Evolutionary conservation across 805 yeast species (phyloP).

Genomic region (Sugiyamaella floridensis): DNA sequence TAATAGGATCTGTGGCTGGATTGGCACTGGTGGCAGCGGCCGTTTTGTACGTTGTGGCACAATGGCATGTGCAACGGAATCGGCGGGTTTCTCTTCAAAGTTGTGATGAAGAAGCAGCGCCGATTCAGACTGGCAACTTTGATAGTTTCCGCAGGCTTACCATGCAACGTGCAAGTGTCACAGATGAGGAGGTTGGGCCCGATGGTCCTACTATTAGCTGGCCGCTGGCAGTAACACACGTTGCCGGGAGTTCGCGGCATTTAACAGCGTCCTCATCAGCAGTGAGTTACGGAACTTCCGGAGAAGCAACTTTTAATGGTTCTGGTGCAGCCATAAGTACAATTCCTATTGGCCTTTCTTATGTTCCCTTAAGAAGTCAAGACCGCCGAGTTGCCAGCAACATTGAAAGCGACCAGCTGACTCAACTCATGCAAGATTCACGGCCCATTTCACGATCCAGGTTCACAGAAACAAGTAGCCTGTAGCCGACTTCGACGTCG

Average conservation of each 20-base stretch:
- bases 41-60: constrained; percentile 9
- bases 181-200: background rate
- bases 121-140: background rate
- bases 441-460: constrained; percentile 11
- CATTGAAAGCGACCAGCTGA: background rate
- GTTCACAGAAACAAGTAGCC: constrained; percentile 15
- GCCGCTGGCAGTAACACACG: background rate
- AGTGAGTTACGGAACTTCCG: background rate
- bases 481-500: background rate
- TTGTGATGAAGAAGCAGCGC: background rate
- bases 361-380: background rate
- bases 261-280: background rate
- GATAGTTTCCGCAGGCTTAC: background rate
- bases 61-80: background rate
- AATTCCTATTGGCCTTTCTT: too few species aligned
- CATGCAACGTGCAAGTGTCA: background rate
- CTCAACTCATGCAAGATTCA: constrained; percentile 1
- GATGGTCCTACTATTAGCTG: background rate
- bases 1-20: constrained; percentile 25
- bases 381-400: background rate
- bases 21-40: constrained; percentile 18
- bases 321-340: background rate
- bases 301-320: background rate
- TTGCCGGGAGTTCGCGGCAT: background rate
- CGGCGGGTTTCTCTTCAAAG: background rate